These are phyloP conservation scores for Cucurbita ficifolia DNA, from an alignment of 306 rosid species.

Conservation along the genomic window DNA sequence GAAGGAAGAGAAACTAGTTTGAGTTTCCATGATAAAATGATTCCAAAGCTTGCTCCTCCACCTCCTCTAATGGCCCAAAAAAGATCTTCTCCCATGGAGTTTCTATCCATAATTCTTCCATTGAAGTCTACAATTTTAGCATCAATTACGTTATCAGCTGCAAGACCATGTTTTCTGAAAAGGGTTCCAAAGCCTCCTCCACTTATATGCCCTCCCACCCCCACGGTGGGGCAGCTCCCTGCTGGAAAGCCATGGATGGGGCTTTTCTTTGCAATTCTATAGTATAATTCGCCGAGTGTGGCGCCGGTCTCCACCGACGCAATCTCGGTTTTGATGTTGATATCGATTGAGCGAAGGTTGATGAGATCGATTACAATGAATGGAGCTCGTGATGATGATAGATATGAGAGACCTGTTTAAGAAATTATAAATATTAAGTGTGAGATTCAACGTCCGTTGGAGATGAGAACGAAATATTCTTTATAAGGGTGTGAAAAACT, in stretches of 20 bases:
- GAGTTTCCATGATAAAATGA: constrained; percentile 55
- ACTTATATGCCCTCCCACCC: constrained; percentile 14
- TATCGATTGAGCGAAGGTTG: constrained; percentile 8
- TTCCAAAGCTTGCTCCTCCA: constrained; percentile 54
- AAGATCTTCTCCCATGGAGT: constrained; percentile 53
- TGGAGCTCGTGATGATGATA: constrained; percentile 16
- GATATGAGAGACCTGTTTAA: constrained; percentile 9
- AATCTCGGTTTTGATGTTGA: constrained; percentile 1
- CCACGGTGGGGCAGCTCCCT: constrained; percentile 19
- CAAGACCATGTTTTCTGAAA: constrained; percentile 50
- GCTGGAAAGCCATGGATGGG: constrained; percentile 20
- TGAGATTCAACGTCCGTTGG: too few species aligned
- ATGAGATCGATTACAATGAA: constrained; percentile 16
- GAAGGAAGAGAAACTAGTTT: constrained; percentile 37
- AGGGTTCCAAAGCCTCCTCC: constrained; percentile 17
- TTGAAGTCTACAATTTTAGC: constrained; percentile 36
- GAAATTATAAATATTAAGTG: too few species aligned
- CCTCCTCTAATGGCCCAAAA: constrained; percentile 75
- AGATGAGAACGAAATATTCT: too few species aligned
- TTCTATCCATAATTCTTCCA: constrained; percentile 37
- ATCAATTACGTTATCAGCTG: constrained; percentile 45
- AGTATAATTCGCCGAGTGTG: constrained; percentile 17
- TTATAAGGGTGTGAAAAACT: too few species aligned
- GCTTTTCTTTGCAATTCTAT: constrained; percentile 16
- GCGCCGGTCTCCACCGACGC: constrained; percentile 14